These are phyloP conservation scores for Heimioporus sp. DNA, from an alignment of 768 basidiomycete genomes.

Conservation along the genomic window DNA sequence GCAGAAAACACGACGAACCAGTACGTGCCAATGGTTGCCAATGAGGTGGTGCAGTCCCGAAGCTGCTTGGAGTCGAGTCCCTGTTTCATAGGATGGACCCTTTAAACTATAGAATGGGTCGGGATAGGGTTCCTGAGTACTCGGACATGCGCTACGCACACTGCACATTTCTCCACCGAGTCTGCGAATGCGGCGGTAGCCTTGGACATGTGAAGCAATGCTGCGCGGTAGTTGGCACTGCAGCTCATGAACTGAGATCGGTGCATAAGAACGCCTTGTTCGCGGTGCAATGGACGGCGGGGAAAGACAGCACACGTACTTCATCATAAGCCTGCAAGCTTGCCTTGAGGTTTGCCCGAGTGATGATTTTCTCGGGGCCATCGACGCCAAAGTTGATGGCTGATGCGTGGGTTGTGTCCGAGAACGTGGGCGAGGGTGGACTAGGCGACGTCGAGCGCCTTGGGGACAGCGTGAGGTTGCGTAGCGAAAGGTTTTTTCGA, in stretches of 20 bases:
- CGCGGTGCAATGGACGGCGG: neutral
- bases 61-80: slow-evolving; percentile 79
- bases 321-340: slow-evolving; percentile 81
- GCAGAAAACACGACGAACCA: slow-evolving; percentile 50
- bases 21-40: slow-evolving; percentile 88
- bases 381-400: slow-evolving; percentile 72
- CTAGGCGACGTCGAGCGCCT: slow-evolving; percentile 47
- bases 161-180: slow-evolving; percentile 80
- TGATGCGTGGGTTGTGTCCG: slow-evolving; percentile 76
- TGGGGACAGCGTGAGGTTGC: slow-evolving; percentile 48
- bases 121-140: too few relatives aligned
- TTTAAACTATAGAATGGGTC: slow-evolving; percentile 50
- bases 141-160: slow-evolving; percentile 44
- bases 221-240: slow-evolving; percentile 77
- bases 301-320: slow-evolving; percentile 41
- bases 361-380: slow-evolving; percentile 81
- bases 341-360: slow-evolving; percentile 70
- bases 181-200: slow-evolving; percentile 85
- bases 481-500: slow-evolving; percentile 56
- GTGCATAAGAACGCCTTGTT: slow-evolving; percentile 15
- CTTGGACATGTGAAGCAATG: slow-evolving; percentile 76
- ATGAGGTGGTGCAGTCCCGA: slow-evolving; percentile 90
- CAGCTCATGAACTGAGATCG: slow-evolving; percentile 63
- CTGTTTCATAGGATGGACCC: slow-evolving; percentile 76
- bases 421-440: slow-evolving; percentile 83